Evolutionary conservation across 1,284 basidiomycete genomes (phyloP).

Genomic region (Pisolithus thermaeus): DNA sequence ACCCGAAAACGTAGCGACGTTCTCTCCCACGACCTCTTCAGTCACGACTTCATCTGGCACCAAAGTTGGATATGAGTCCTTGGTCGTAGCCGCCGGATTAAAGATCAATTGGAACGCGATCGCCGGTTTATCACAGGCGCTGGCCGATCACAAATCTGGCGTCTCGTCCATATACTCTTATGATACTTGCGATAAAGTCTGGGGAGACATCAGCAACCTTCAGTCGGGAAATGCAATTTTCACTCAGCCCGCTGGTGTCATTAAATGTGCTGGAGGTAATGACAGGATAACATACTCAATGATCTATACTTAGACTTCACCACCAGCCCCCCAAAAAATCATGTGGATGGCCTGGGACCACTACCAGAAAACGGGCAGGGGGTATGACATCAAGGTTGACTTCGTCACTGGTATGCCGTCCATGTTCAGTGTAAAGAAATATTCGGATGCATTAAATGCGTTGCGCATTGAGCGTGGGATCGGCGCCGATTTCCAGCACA

Average conservation of each 20-base stretch:
- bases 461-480: slow-evolving; percentile 80
- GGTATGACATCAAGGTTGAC: slow-evolving; percentile 60
- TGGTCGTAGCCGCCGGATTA: slow-evolving; percentile 87
- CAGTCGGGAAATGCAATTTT: slow-evolving; percentile 85
- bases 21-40: slow-evolving; percentile 72
- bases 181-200: slow-evolving; percentile 83
- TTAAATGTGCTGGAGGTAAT: slow-evolving; percentile 92
- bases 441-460: slow-evolving; percentile 79
- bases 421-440: slow-evolving; percentile 93
- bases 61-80: slow-evolving; percentile 76
- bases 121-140: slow-evolving; percentile 72
- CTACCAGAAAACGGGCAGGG: slow-evolving; percentile 55
- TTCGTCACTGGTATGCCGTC: slow-evolving; percentile 92
- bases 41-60: slow-evolving; percentile 69
- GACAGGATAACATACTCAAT: background rate
- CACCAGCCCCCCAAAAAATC: slow-evolving; percentile 82
- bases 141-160: slow-evolving; percentile 72
- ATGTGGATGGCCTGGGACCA: slow-evolving; percentile 94
- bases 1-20: slow-evolving; percentile 67
- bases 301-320: slow-evolving; percentile 5
- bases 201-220: slow-evolving; percentile 74
- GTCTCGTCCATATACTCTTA: slow-evolving; percentile 94
- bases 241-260: slow-evolving; percentile 90
- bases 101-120: slow-evolving; percentile 82
- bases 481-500: slow-evolving; percentile 76